phyloP scores from a whole-genome alignment of 768 basidiomycete species.

The Auriculariales sp. region DNA sequence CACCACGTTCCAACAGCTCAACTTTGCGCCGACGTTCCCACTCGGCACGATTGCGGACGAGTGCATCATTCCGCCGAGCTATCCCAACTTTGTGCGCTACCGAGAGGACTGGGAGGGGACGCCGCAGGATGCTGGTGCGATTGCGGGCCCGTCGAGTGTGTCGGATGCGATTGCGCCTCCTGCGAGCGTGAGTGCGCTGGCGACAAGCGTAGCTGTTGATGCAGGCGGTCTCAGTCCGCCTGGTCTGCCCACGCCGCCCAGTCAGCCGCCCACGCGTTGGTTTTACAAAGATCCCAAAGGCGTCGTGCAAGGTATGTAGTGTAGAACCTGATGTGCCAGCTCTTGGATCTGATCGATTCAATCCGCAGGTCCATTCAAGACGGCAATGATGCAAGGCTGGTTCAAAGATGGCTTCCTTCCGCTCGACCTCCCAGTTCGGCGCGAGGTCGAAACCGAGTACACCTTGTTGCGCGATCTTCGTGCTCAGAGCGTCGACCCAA shows the following conservation, averaged over 20 bases:
- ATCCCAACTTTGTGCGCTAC: conserved; percentile 63
- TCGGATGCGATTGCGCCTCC: too few species aligned
- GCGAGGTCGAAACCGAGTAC: conserved; percentile 59
- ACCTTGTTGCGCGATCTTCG: conserved; percentile 59
- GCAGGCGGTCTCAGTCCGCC: conserved; percentile 66
- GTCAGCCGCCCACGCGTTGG: conserved; percentile 59
- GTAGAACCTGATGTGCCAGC: background rate
- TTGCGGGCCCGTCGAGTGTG: too few species aligned
- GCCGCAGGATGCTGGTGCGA: conserved; percentile 30
- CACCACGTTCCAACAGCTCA: conserved; percentile 83
- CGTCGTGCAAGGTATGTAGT: conserved; percentile 52
- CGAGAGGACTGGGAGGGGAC: conserved; percentile 38
- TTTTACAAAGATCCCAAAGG: conserved; percentile 75
- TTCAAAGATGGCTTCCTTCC: conserved; percentile 75
- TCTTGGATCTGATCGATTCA: background rate
- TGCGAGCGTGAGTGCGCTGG: background rate
- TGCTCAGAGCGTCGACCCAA: conserved; percentile 68
- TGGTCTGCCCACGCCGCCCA: conserved; percentile 58
- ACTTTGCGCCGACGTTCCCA: conserved; percentile 78
- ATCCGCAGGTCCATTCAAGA: conserved; percentile 75
- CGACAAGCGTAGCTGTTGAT: conserved; percentile 26
- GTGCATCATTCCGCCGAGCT: conserved; percentile 84
- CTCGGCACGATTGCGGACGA: conserved; percentile 78
- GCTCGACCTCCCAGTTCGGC: conserved; percentile 65
- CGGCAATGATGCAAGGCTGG: conserved; percentile 81